These are phyloP conservation scores for Cutaneotrichosporon cavernicola DNA, from an alignment of 1,284 basidiomycete species.

Conservation along the genomic window DNA sequence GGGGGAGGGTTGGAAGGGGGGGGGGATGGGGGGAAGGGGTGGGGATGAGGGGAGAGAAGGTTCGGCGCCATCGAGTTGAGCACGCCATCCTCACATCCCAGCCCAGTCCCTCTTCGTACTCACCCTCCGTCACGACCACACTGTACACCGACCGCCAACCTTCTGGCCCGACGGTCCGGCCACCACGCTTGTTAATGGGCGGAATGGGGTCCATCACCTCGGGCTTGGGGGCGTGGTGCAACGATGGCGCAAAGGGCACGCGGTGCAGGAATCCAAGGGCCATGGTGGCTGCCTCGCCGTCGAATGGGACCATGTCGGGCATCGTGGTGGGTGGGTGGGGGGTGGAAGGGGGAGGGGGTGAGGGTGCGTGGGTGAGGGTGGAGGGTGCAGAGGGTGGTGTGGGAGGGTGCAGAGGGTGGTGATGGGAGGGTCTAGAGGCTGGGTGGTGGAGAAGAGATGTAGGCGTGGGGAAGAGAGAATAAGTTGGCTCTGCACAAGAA, in stretches of 20 bases:
- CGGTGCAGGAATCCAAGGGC: background rate
- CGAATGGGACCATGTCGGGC: conserved; percentile 8
- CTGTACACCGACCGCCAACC: conserved; percentile 19
- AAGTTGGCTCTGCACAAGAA: background rate
- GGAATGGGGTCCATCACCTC: conserved; percentile 22
- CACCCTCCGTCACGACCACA: conserved; percentile 16
- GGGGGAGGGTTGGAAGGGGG: background rate
- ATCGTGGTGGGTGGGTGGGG: background rate
- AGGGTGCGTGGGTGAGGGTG: background rate
- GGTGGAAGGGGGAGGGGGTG: background rate
- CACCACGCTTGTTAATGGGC: conserved; percentile 17
- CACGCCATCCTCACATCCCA: too few relatives aligned
- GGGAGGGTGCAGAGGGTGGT: background rate
- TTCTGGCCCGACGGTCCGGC: conserved; percentile 4
- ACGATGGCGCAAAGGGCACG: background rate
- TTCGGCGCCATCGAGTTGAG: too few relatives aligned
- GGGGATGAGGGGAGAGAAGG: too few relatives aligned
- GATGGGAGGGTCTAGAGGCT: too few relatives aligned
- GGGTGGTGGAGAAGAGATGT: too few relatives aligned
- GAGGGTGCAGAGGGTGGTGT: background rate
- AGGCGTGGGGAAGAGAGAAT: too few relatives aligned
- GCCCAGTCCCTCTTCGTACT: background rate
- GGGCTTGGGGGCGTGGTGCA: conserved; percentile 14
- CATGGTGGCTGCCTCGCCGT: background rate
- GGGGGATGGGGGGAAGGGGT: too few relatives aligned